Evolutionary conservation across 805 yeast genomes (phyloP), one percentile per base, ranked within the genome.

Genomic region (Hanseniaspora opuntiae): DNA sequence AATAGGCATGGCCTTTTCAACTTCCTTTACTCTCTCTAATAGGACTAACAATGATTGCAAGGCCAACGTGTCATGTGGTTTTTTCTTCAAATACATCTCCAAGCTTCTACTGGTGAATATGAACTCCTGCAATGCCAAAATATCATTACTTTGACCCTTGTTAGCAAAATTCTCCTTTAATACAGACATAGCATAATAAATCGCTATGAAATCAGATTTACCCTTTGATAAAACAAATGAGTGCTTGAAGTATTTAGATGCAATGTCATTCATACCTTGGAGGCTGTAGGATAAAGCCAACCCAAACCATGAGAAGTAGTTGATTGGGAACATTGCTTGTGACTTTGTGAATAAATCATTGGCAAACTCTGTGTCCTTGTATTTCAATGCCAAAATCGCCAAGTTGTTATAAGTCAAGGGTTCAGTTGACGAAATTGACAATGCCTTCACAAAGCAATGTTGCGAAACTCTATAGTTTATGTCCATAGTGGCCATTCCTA

Each of bases 401-500:
- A 93, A 69, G 59, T 86, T 86, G 16, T 81, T 74, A 96, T 97
- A 93, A 5, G 81, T 75, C 17, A 69, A 68, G 3, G 82, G 76
- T 54, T 84, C 85, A 52, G 78, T 77, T 7, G 84, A 77, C 47
- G 85, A 82, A 39, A 88, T 66, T 0, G 85, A 73, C 2, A 81
- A 68, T 0, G 97, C 89, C 57, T 86, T 83, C 60, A 93, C 84
- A 60, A 85, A 86, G 64, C 96, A 87, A 68, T 93, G 99, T 66
- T 93, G 99, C 0, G 97, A 73, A 7, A 86, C 84, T 47, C 76
- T 74, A 0, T 90, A 81, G 58, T 79, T 84, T 4, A 72, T 66
- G 3, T 78, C 68, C 53, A 81, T 73, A 8, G 86, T 77, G 0
- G 88, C 84, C 54, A 83, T 75, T 14, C 97, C 98, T 30, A 90